Evolutionary conservation across 345 rosid species (phyloP), one percentile per base, ranked within the genome.

Genomic region (Lepidium didymum): DNA sequence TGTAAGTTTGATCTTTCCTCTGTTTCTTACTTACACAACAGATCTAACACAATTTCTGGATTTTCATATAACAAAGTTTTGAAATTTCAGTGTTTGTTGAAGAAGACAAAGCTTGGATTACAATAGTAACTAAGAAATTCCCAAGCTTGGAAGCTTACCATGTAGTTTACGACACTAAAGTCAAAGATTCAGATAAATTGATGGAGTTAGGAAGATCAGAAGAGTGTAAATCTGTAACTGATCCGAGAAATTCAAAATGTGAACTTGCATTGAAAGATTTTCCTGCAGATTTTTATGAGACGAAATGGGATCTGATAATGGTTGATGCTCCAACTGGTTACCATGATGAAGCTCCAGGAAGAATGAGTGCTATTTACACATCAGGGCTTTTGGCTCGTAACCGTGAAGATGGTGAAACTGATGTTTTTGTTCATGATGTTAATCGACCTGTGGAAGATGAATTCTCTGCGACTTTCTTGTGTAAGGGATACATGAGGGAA

Each of bases 261-360:
- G 85, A 80, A 6, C 86, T 94, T 0, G 91, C 96, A 1, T 59
- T 91, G 25, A 89, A 87, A 67, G 87, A 93, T 5, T 77, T 94
- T 21, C 97, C 97, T 0, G 67, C 60, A 2, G 91, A 87, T 31
- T 79, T 94, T 31, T 91, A 91, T 57, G 88, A 88, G 10, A 81
- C 68, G 4, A 72, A 79, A n/a, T 94, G 97, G 97, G 96, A 94
- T 64, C 64, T 91, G 67, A 91, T 94, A 1, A 91, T 89, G 96
- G 96, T 94, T 2, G 96, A 91, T 29, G 99, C 99, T 0, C 96
- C 97, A 0, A 86, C 96, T 0, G 97, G 95, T 4, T 89, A 84
- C 69, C 83, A 86, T 27, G 84, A 86, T 4, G 95, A 87, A 59
- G 93, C 95, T 4, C 99, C 97, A 0, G 93, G 96, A 42, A 86